Evolutionary conservation across 768 basidiomycete species (phyloP), one percentile per base, ranked within the genome.

Genomic region (Tricholoma hemisulphureum): DNA sequence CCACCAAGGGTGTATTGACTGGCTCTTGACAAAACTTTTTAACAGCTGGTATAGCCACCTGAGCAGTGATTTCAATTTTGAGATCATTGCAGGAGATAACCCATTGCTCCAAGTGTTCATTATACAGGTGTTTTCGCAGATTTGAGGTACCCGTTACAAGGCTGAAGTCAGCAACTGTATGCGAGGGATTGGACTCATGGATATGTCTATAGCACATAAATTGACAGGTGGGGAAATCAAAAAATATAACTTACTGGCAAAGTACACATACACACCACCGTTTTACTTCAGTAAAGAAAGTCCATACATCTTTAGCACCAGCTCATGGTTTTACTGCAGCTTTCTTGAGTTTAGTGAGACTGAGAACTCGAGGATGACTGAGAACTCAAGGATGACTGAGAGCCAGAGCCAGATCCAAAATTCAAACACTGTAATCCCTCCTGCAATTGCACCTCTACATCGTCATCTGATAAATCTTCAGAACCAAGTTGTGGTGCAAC

Each of bases 21-120:
- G 18, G 43, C 32, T 3, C 31, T 20, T 53, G 49, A 18, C 9
- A 18, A 18, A 35, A 31, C 56, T 41, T 14, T 52, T 54, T 23
- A 26, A 20, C 20, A 43, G 16, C 18, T 49, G 41, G 31, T 31
- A 43, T 56, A 56, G 28, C 53, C 54, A 37, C n/a, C n/a, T n/a
- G n/a, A n/a, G n/a, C n/a, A n/a, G n/a, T n/a, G n/a, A n/a, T n/a
- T n/a, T n/a, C n/a, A 26, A 67, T 61, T 14, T 58, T 52, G 16
- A 64, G 43, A 18, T 61, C 14, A 29, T 63, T 57, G 49, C 64
- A 65, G n/a, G 51, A 56, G 6, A 31, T 24, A n/a, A 63, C 43
- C 59, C 66, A 67, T 5, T 26, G 23, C 5, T 53, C 60, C 41
- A 61, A 35, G 56, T 65, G 64, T 18, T 46, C 41, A 11, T 56